Evolutionary conservation across 805 yeast genomes (phyloP), one percentile per base, ranked within the genome.

Genomic region (Zygoascus tannicola): DNA sequence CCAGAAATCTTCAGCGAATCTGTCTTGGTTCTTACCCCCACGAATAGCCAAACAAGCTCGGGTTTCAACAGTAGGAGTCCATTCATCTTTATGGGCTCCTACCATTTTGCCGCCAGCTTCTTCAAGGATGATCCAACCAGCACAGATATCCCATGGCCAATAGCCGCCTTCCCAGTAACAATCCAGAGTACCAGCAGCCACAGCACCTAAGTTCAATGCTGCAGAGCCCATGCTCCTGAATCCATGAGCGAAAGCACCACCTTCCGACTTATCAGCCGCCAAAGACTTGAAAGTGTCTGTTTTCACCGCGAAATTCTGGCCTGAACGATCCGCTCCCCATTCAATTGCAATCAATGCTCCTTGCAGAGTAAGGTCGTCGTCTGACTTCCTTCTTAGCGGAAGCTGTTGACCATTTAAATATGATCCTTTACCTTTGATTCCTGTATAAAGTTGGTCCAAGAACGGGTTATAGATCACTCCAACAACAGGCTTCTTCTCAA

Each of bases 81-180:
- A 71, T 20, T 60, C 62, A 26, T 69, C 74, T 22, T 67, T 65
- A 53, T 71, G 71, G 18, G 78, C 81, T 41, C 76, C 70, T n/a
- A 74, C 78, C 38, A 75, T 58, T 5, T 55, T 50, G 10, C 81
- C 82, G 2, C 84, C 84, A 10, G 80, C 71, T 50, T 78, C 84
- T 36, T 66, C 63, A 5, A 77, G 53, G 40, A 78, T 74, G 39
- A 76, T 68, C 80, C 81, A 78, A 33, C 81, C 80, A 14, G 82
- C 84, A 56, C 81, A 75, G 1, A 78, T 81, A 55, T 78, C 84
- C 83, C 83, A 78, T 20, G 77, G 73, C 56, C 71, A 75, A 55
- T 80, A 76, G n/a, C 81, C 81, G 40, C 81, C 81, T 59, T 76
- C 81, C 81, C 83, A 78, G 58, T 78, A 78, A 3, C 76, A 69